Conservation (phyloP, 1,139 yeast genomes). For the Lodderomyces theae region DNA sequence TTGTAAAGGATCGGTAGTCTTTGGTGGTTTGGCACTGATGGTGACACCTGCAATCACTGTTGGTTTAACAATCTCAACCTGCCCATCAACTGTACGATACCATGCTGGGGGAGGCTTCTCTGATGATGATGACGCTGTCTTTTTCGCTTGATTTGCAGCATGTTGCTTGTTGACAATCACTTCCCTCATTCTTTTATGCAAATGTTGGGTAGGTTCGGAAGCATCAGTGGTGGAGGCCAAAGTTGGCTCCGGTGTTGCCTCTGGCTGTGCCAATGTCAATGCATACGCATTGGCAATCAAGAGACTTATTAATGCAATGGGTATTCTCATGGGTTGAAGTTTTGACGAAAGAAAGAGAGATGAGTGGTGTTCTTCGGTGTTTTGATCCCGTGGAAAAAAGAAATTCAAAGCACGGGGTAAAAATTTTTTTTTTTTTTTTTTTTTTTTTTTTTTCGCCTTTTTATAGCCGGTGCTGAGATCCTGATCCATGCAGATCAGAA, state of each 20-base stretch:
- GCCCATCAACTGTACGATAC: conserved; percentile 63
- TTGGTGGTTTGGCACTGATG: conserved; percentile 69
- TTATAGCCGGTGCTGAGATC: too few species aligned
- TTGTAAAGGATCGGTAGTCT: conserved; percentile 62
- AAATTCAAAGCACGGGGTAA: not conserved
- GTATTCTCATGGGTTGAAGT: conserved; percentile 11
- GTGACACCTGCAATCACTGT: conserved; percentile 81
- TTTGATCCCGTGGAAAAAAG: conserved; percentile 1
- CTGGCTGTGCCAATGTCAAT: conserved; percentile 13
- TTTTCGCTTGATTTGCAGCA: conserved; percentile 24
- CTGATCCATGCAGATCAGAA: too few species aligned
- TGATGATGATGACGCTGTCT: conserved; percentile 15
- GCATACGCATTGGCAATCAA: conserved; percentile 13
- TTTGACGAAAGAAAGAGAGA: not conserved
- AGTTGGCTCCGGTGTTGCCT: conserved; percentile 13
- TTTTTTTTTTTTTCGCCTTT: not conserved
- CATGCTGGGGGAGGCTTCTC: conserved; percentile 52
- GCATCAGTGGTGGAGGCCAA: conserved; percentile 7
- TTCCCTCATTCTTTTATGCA: conserved; percentile 34
- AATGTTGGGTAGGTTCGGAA: conserved; percentile 4
- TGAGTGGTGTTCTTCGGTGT: not conserved
- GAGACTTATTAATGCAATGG: conserved; percentile 11
- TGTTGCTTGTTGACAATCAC: conserved; percentile 43
- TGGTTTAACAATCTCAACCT: conserved; percentile 70
- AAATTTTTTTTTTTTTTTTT: too few species aligned